Base-by-base conservation (phyloP, 192 early-diverging fungal species). In the Geranomyces variabilis region DNA sequence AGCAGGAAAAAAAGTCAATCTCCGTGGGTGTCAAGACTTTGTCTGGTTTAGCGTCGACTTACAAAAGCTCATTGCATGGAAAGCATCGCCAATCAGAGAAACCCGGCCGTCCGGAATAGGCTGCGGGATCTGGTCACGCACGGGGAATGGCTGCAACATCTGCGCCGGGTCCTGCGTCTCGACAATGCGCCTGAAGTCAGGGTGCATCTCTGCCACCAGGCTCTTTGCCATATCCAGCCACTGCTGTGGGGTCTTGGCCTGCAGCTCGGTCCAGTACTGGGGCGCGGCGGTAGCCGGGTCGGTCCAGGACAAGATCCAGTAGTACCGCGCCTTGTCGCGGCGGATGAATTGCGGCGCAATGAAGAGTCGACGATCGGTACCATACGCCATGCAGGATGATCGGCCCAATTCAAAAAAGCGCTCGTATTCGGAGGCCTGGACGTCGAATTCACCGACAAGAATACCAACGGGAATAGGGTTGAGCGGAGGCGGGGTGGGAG, bases 291-390 rank as follows among this genome's bases (percentile, higher is more conserved):
- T 47, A 10, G 46, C 19, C 46, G 46, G 46, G 19, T 47, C 46
- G 46, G 46, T 47, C 46, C 46, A 47, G 46, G 46, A 47, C 10
- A 47, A 19, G 46, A 47, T 47, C 46, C 46, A 47, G 46, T 47
- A 47, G 46, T 47, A 47, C 19, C 46, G 46, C 46, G 46, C 46
- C 46, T 47, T 47, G 10, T 47, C 46, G 12, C 12, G 10, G 12
- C 46, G 46, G 19, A 47, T 47, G 46, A 13, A 47, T 47, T 47
- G 46, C 46, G 46, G 46, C 46, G 46, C 46, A 19, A 47, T 47
- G 46, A 47, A 47, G 12, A 47, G 46, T 10, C 46, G 46, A 19
- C 46, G 46, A 47, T 47, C 46, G 10, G 10, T 47, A 19, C 46
- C 46, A 19, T 47, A 47, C 46, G 46, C 46, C 46, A 47, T 47